Percentiles rank a stretch among this genome's conserved stretches.
Evolutionary conservation across 2,329 filamentous ascomycete genomes (phyloP).

Genomic region (Pyrenophora graminea): DNA sequence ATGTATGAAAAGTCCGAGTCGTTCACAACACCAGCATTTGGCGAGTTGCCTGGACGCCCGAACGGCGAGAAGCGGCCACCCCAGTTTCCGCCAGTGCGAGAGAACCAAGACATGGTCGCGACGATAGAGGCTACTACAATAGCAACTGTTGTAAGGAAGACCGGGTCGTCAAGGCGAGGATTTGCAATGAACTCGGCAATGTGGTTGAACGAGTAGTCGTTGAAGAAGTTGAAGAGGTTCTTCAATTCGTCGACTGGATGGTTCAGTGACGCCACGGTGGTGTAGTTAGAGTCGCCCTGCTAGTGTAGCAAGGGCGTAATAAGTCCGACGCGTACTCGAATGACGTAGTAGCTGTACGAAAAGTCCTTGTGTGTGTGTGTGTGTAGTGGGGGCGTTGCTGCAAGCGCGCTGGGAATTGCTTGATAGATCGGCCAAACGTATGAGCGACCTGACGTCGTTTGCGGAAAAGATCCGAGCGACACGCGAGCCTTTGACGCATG

Average conservation of each 20-base stretch:
- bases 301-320: conserved; percentile 19
- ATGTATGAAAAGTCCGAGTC: conserved; percentile 83
- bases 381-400: conserved; percentile 20
- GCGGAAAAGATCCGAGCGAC: conserved; percentile 15
- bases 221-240: conserved; percentile 43
- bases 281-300: conserved; percentile 18
- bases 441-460: conserved; percentile 26
- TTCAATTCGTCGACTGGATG: conserved; percentile 42
- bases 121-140: conserved; percentile 47
- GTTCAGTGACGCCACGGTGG: conserved; percentile 46
- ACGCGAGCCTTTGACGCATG: conserved; percentile 9
- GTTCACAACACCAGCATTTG: conserved; percentile 61
- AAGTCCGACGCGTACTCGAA: conserved; percentile 15
- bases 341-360: conserved; percentile 25
- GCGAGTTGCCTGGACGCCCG: conserved; percentile 48
- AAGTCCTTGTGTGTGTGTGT: conserved; percentile 13
- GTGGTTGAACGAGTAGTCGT: conserved; percentile 33
- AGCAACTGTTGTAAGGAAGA: conserved; percentile 39
- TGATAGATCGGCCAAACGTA: conserved; percentile 22
- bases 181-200: conserved; percentile 33
- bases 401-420: conserved; percentile 16
- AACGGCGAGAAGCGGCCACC: conserved; percentile 56
- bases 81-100: conserved; percentile 49
- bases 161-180: conserved; percentile 40
- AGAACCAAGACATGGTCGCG: conserved; percentile 54